Evolutionary conservation across 345 rosid genomes (phyloP).

Genomic region (Aquilaria yunnanensis): DNA sequence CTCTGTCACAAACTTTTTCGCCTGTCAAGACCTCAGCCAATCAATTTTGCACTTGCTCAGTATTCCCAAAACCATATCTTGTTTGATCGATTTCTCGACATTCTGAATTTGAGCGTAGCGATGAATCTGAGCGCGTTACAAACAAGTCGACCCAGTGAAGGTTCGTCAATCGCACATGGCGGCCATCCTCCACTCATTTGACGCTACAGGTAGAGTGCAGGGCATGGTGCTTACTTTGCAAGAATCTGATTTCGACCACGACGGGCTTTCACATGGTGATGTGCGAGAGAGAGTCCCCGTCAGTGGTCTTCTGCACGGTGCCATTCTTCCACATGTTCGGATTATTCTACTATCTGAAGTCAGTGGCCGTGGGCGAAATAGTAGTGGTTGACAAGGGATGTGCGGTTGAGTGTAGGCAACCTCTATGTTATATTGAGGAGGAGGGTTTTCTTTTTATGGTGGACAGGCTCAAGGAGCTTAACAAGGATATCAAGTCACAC

Average conservation of each 20-base stretch:
- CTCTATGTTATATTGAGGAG: conserved; percentile 26
- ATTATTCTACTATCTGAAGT: not conserved
- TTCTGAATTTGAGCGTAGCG: not conserved
- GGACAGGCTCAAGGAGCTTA: too few relatives aligned
- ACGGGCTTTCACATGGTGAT: too few relatives aligned
- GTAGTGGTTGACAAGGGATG: conserved; percentile 11
- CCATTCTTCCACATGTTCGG: not conserved
- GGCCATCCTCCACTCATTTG: conserved; percentile 30
- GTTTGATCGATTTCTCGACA: too few relatives aligned
- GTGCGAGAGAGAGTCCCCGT: not conserved
- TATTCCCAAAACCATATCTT: too few relatives aligned
- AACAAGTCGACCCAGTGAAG: not conserved
- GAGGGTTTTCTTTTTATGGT: conserved; percentile 30
- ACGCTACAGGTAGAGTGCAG: conserved; percentile 32
- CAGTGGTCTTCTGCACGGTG: not conserved
- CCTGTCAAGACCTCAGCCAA: too few relatives aligned
- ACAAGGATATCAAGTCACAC: too few relatives aligned
- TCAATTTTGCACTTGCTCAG: too few relatives aligned
- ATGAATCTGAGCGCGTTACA: not conserved
- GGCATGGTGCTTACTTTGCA: conserved; percentile 26
- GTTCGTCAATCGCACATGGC: conserved; percentile 26
- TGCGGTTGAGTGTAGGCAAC: conserved; percentile 39
- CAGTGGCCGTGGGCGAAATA: conserved; percentile 1
- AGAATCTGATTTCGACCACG: conserved; percentile 13
- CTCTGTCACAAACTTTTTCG: too few relatives aligned